phyloP scores from a whole-genome alignment of 495 filamentous ascomycete genomes.

The Trichoderma orchidacearum region DNA sequence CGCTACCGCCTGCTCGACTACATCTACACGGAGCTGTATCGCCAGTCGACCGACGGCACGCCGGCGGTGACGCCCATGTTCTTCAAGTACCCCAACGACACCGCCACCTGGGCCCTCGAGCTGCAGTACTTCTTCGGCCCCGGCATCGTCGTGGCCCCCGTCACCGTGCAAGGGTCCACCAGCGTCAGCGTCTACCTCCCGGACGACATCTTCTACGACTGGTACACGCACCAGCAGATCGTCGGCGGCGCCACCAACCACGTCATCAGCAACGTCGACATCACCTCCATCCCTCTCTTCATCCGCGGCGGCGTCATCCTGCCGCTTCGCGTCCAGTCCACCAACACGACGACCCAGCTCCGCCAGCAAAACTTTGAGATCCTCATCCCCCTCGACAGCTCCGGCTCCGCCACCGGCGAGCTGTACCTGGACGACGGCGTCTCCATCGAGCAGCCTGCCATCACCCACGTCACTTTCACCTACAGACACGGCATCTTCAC shows the following conservation, averaged over 20 bases:
- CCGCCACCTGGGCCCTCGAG: constrained; percentile 43
- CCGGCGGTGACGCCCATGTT: constrained; percentile 57
- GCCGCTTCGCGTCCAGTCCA: constrained; percentile 45
- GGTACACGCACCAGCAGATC: constrained; percentile 45
- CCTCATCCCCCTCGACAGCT: constrained; percentile 45
- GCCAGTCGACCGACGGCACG: constrained; percentile 52
- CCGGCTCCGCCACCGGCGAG: constrained; percentile 22
- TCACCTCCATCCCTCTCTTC: constrained; percentile 60
- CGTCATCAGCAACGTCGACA: constrained; percentile 37
- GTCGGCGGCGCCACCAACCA: constrained; percentile 39
- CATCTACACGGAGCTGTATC: constrained; percentile 62
- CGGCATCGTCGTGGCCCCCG: constrained; percentile 58
- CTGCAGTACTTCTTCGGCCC: constrained; percentile 66
- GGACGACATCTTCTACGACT: constrained; percentile 67
- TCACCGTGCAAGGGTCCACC: constrained; percentile 48
- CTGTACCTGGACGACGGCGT: constrained; percentile 53
- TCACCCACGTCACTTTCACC: constrained; percentile 36
- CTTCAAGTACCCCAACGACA: constrained; percentile 57
- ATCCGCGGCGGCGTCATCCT: constrained; percentile 58
- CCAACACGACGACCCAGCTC: constrained; percentile 57
- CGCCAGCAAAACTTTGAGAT: constrained; percentile 56
- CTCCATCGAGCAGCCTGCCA: constrained; percentile 34
- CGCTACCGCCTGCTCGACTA: constrained; percentile 70
- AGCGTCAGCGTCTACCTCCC: constrained; percentile 62
- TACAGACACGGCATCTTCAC: constrained; percentile 36